Evolutionary conservation across 2,329 filamentous ascomycete species (phyloP).

Genomic region (Colletotrichum musae): DNA sequence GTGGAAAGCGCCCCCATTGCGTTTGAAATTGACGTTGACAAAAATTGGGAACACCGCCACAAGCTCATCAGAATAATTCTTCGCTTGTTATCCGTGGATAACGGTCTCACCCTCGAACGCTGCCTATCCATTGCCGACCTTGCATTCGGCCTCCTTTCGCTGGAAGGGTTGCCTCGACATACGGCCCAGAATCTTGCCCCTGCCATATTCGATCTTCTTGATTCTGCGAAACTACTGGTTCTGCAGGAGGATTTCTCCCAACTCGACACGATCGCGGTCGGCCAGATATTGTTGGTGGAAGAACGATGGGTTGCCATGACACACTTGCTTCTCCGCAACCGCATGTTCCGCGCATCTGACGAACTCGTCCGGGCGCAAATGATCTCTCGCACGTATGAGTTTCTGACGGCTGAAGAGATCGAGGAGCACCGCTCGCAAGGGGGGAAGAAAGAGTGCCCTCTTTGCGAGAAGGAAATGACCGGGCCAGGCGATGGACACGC

Average conservation of each 20-base stretch:
- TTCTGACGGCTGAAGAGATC: slow-evolving; percentile 5
- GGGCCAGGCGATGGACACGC: slow-evolving; percentile 8
- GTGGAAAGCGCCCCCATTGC: not conserved
- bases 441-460: not conserved
- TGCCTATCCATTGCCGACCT: not conserved
- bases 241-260: no score
- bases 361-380: not conserved
- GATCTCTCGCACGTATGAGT: not conserved
- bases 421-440: not conserved
- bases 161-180: no score
- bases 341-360: not conserved
- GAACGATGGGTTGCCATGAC: not conserved
- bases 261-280: not conserved
- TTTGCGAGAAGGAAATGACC: slow-evolving; percentile 12
- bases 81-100: not conserved
- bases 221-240: not conserved
- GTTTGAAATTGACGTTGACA: not conserved
- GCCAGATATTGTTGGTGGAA: not conserved
- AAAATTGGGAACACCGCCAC: not conserved
- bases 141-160: not conserved
- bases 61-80: not conserved
- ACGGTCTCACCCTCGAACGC: not conserved
- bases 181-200: not conserved
- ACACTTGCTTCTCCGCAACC: slow-evolving; percentile 8
- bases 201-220: not conserved